phyloP scores from a whole-genome alignment of 441 rosid genomes.

The Biscutella laevigata region DNA sequence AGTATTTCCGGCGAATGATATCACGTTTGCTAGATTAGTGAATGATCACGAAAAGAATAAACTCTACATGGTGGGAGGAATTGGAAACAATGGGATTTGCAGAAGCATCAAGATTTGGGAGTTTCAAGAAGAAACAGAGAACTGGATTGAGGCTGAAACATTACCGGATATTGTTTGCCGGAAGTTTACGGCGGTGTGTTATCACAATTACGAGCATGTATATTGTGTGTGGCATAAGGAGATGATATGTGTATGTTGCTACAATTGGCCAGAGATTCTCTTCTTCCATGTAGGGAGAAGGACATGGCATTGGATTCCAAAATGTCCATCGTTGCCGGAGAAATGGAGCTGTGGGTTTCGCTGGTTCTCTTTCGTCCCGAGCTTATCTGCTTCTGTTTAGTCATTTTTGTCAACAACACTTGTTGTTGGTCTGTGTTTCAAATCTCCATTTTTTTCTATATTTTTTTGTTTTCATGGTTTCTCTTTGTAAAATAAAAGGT shows the following conservation, averaged over 20 bases:
- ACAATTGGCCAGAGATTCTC: constrained; percentile 88
- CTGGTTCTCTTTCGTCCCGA: constrained; percentile 84
- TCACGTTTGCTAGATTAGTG: constrained; percentile 61
- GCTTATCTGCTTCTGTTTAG: constrained; percentile 44
- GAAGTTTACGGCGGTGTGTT: constrained; percentile 76
- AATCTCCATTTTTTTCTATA: background rate
- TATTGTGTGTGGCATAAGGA: constrained; percentile 80
- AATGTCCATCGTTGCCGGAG: constrained; percentile 71
- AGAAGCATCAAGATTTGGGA: constrained; percentile 68
- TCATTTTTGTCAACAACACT: background rate
- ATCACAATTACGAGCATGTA: constrained; percentile 79
- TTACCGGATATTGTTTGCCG: constrained; percentile 70
- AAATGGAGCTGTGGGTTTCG: constrained; percentile 88
- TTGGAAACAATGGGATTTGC: constrained; percentile 72
- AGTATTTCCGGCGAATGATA: constrained; percentile 29
- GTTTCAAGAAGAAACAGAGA: constrained; percentile 27
- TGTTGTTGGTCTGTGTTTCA: background rate
- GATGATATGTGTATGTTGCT: constrained; percentile 74
- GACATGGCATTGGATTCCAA: constrained; percentile 89
- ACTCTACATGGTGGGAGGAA: constrained; percentile 70
- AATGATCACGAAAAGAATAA: constrained; percentile 33
- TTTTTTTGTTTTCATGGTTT: background rate
- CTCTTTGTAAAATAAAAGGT: background rate
- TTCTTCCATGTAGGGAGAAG: constrained; percentile 54
- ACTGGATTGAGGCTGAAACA: constrained; percentile 47